phyloP scores from a whole-genome alignment of 345 rosid species.

The Erodium maritimum region DNA sequence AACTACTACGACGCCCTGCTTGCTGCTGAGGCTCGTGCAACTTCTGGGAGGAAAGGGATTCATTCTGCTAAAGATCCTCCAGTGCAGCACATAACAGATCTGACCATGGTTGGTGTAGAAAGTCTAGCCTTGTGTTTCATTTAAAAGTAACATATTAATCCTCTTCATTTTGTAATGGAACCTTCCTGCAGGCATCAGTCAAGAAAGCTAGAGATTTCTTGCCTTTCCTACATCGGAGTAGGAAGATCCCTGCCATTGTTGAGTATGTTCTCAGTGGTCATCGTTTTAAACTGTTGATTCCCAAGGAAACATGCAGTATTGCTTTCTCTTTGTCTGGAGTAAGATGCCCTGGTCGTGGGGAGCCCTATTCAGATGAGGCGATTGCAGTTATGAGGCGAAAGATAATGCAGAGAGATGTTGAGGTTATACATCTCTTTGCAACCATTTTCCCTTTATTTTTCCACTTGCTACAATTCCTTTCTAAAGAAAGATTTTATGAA shows the following conservation, averaged over 20 bases:
- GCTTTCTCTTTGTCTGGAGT: conserved; percentile 98
- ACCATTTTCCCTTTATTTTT: neutral
- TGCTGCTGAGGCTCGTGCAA: conserved; percentile 88
- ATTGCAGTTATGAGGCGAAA: conserved; percentile 85
- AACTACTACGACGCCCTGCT: conserved; percentile 79
- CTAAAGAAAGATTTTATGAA: conserved; percentile 3
- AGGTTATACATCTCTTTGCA: neutral
- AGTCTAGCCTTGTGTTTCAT: neutral
- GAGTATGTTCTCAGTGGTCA: conserved; percentile 98
- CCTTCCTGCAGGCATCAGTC: conserved; percentile 39
- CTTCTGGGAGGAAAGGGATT: conserved; percentile 57
- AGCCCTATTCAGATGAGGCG: conserved; percentile 89
- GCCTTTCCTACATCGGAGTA: conserved; percentile 65
- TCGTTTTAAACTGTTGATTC: conserved; percentile 85
- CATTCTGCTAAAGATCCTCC: conserved; percentile 81
- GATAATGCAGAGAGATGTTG: no score
- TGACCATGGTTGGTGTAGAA: conserved; percentile 33
- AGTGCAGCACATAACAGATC: conserved; percentile 70
- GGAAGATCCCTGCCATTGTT: conserved; percentile 73
- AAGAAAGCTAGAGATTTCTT: conserved; percentile 89
- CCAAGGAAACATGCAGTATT: conserved; percentile 88
- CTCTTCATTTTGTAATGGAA: conserved; percentile 2
- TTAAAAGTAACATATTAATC: neutral
- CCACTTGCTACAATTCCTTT: neutral
- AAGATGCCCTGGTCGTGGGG: conserved; percentile 92